These are phyloP conservation scores for Aspergillus sp. DNA, from an alignment of 2,329 filamentous ascomycete species.

Conservation along the genomic window DNA sequence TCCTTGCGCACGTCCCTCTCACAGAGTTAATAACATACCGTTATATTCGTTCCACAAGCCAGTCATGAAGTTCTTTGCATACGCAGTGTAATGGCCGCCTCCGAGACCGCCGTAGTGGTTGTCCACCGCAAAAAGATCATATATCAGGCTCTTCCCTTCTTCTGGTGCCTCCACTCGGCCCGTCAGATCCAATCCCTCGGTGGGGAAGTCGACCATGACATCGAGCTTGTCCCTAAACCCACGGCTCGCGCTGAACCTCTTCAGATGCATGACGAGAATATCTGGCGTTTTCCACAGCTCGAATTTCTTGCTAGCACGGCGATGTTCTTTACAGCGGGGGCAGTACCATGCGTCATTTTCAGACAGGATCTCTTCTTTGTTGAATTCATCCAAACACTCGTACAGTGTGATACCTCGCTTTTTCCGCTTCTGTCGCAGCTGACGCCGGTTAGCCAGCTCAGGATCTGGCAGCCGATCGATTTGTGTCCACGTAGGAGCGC, in stretches of 20 bases:
- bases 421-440: slow-evolving; percentile 66
- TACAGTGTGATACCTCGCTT: slow-evolving; percentile 81
- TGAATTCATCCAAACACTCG: slow-evolving; percentile 92
- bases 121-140: slow-evolving; percentile 94
- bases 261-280: slow-evolving; percentile 91
- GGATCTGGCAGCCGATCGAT: slow-evolving; percentile 61
- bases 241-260: slow-evolving; percentile 87
- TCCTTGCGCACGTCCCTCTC: background rate
- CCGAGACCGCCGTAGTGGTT: slow-evolving; percentile 93
- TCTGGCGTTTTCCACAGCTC: slow-evolving; percentile 97
- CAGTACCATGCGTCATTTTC: slow-evolving; percentile 99
- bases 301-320: slow-evolving; percentile 92
- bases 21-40: slow-evolving; percentile 58
- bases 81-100: slow-evolving; percentile 95
- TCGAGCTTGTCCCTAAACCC: slow-evolving; percentile 89
- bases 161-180: slow-evolving; percentile 78
- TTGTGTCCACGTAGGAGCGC: slow-evolving; percentile 61
- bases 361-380: slow-evolving; percentile 89
- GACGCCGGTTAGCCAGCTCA: slow-evolving; percentile 67
- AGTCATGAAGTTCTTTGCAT: slow-evolving; percentile 89
- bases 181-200: slow-evolving; percentile 82
- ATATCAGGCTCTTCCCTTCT: slow-evolving; percentile 79
- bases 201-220: slow-evolving; percentile 86
- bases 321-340: slow-evolving; percentile 90
- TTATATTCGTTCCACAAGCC: slow-evolving; percentile 96